Conservation (phyloP, 2,329 filamentous ascomycete genomes). For the Cryphonectria nitschkei region DNA sequence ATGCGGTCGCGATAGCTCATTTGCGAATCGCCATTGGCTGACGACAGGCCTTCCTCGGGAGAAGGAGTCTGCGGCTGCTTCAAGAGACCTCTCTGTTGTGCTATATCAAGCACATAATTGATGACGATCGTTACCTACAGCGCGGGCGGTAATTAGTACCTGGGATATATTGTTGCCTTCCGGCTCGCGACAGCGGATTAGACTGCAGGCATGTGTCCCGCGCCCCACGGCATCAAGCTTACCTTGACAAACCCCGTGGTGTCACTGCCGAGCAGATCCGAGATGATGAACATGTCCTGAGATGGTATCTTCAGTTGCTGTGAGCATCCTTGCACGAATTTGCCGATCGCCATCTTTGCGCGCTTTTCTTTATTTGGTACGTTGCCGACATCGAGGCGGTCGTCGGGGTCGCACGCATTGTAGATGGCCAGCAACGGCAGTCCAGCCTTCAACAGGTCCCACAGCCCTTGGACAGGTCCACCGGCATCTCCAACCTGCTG, state of each 20-base stretch:
- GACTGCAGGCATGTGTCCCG: background rate
- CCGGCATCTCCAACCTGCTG: constrained; percentile 62
- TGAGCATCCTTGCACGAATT: constrained; percentile 88
- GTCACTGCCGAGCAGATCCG: constrained; percentile 88
- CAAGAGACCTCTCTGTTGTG: constrained; percentile 77
- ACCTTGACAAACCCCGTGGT: constrained; percentile 98
- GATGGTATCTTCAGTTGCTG: constrained; percentile 78
- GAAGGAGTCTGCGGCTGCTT: constrained; percentile 52
- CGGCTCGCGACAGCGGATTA: background rate
- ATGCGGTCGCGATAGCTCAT: constrained; percentile 83
- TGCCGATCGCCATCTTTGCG: constrained; percentile 86
- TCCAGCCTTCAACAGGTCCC: constrained; percentile 83
- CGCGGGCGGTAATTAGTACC: background rate
- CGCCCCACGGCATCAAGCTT: constrained; percentile 17
- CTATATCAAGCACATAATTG: constrained; percentile 86
- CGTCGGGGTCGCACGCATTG: constrained; percentile 77
- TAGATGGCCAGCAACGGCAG: constrained; percentile 86
- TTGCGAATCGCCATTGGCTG: constrained; percentile 49
- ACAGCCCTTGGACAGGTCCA: constrained; percentile 88
- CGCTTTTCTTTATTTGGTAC: constrained; percentile 68
- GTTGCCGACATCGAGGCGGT: constrained; percentile 70
- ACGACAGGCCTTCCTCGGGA: constrained; percentile 50
- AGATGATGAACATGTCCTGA: constrained; percentile 87
- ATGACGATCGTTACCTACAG: constrained; percentile 82
- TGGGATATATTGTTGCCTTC: background rate